Conservation (phyloP, 2,329 filamentous ascomycete genomes). For the Xylariaceae sp. region DNA sequence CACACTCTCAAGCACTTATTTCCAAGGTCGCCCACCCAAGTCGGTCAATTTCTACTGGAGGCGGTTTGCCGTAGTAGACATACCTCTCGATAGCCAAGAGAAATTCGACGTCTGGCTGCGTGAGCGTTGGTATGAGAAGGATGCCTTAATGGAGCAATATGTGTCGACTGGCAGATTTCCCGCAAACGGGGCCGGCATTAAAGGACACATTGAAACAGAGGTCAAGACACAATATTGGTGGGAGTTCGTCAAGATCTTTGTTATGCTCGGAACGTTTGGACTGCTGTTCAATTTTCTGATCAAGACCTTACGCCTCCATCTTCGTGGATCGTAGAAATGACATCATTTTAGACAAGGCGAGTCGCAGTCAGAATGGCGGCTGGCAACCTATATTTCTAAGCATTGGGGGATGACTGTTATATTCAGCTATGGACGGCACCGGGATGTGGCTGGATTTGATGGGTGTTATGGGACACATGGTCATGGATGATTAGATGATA, state of each 20-base stretch:
- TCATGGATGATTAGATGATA: slow-evolving; percentile 7
- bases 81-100: slow-evolving; percentile 70
- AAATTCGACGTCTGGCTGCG: slow-evolving; percentile 82
- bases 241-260: slow-evolving; percentile 53
- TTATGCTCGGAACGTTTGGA: slow-evolving; percentile 41
- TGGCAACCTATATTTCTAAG: too few species aligned
- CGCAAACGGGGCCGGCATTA: slow-evolving; percentile 49
- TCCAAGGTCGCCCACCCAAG: slow-evolving; percentile 83
- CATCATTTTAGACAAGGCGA: too few species aligned
- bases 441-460: background rate
- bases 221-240: slow-evolving; percentile 50
- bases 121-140: slow-evolving; percentile 88
- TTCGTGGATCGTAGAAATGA: too few species aligned
- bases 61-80: slow-evolving; percentile 73
- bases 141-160: slow-evolving; percentile 81
- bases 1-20: slow-evolving; percentile 79
- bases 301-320: slow-evolving; percentile 12
- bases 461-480: background rate
- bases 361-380: too few species aligned
- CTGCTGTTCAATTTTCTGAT: slow-evolving; percentile 35
- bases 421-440: too few species aligned
- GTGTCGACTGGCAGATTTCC: slow-evolving; percentile 76
- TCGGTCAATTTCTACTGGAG: slow-evolving; percentile 98
- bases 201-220: slow-evolving; percentile 53
- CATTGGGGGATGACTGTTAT: too few species aligned